phyloP scores from a whole-genome alignment of 2,329 filamentous ascomycete genomes.

The Setomelanomma holmii region DNA sequence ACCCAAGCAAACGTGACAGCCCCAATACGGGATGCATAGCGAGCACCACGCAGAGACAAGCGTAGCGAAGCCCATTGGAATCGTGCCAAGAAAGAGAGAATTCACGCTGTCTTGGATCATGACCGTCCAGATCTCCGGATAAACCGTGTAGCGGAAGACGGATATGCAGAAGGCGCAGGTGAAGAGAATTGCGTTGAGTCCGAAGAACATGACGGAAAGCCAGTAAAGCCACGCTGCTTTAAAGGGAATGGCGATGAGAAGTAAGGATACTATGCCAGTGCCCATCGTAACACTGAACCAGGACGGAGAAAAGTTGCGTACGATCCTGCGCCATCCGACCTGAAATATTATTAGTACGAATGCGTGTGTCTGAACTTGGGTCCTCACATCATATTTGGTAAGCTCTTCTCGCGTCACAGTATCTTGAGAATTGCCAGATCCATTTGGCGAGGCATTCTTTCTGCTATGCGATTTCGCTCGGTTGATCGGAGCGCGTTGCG shows the following conservation, averaged over 20 bases:
- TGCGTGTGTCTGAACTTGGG: not conserved
- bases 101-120: constrained; percentile 73
- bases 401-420: constrained; percentile 8
- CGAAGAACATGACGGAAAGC: constrained; percentile 67
- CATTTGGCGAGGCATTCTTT: constrained; percentile 6
- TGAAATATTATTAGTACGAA: constrained; percentile 1
- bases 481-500: constrained; percentile 19
- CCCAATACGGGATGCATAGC: constrained; percentile 68
- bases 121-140: constrained; percentile 68
- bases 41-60: constrained; percentile 71
- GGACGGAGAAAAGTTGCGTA: constrained; percentile 47
- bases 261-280: constrained; percentile 70
- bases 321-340: constrained; percentile 46
- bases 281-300: constrained; percentile 61
- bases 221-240: constrained; percentile 64
- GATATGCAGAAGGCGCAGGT: constrained; percentile 61
- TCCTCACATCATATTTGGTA: constrained; percentile 37
- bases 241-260: constrained; percentile 69
- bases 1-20: constrained; percentile 58
- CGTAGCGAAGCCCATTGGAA: constrained; percentile 73
- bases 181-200: constrained; percentile 67
- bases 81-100: constrained; percentile 70
- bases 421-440: constrained; percentile 4
- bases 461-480: constrained; percentile 21
- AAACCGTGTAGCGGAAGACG: constrained; percentile 67